Percentiles rank a stretch among this genome's conserved stretches.
These are phyloP conservation scores for Boletus reticuloceps DNA, from an alignment of 768 basidiomycete species.

Conservation along the genomic window DNA sequence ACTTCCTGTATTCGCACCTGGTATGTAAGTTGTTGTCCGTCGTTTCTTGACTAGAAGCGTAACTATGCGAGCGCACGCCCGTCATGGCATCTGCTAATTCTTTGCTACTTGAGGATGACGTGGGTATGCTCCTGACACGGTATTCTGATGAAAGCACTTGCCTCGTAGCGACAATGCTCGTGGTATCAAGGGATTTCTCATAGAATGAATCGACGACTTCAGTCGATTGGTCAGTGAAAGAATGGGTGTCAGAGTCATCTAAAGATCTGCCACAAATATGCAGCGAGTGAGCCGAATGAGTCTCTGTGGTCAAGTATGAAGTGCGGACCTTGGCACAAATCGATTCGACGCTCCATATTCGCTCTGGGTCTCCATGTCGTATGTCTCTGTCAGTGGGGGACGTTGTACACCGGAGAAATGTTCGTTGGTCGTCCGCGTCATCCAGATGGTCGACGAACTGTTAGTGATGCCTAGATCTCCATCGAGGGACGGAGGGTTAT, in stretches of 20 bases:
- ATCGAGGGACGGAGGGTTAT: not conserved
- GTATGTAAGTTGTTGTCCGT: not conserved
- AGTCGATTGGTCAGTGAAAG: too few species aligned
- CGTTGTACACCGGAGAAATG: too few species aligned
- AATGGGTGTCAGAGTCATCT: too few species aligned
- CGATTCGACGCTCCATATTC: not conserved
- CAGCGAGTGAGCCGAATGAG: too few species aligned
- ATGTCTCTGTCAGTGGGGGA: too few species aligned
- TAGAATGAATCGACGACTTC: too few species aligned
- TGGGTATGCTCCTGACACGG: not conserved
- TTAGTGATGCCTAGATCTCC: not conserved
- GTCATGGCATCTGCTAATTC: not conserved
- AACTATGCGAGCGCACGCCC: not conserved
- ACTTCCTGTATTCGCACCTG: not conserved
- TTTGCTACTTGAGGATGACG: not conserved
- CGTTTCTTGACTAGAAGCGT: not conserved
- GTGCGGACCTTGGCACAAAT: too few species aligned
- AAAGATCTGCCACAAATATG: too few species aligned
- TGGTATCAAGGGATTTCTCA: not conserved
- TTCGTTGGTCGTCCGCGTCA: too few species aligned
- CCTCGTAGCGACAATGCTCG: not conserved
- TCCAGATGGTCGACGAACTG: too few species aligned
- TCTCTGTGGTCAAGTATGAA: too few species aligned
- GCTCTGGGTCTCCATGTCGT: too few species aligned
- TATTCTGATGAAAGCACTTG: not conserved